Evolutionary conservation across 2,329 filamentous ascomycete genomes (phyloP).

Genomic region (Fonsecaea erecta): DNA sequence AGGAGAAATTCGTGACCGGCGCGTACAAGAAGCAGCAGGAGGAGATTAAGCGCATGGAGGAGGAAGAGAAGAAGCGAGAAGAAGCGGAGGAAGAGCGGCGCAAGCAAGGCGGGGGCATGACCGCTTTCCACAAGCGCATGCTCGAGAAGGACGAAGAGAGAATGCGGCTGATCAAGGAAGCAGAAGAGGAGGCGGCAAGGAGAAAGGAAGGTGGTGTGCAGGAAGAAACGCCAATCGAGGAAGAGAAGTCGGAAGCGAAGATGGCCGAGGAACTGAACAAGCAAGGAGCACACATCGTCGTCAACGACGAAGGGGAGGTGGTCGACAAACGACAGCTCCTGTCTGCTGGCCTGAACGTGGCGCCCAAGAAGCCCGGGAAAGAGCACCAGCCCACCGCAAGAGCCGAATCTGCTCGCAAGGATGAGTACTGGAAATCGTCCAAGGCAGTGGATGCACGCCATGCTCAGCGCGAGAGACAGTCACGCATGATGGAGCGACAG

Average conservation of each 20-base stretch:
- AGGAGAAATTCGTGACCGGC: constrained; percentile 69
- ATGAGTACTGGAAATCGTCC: constrained; percentile 34
- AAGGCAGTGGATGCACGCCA: constrained; percentile 47
- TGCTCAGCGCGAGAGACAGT: constrained; percentile 60
- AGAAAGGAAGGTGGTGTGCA: constrained; percentile 44
- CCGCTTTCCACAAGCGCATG: constrained; percentile 65
- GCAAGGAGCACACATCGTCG: constrained; percentile 56
- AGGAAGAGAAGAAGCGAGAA: constrained; percentile 60
- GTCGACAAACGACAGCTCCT: constrained; percentile 68
- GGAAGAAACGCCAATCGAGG: constrained; percentile 40
- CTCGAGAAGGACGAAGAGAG: constrained; percentile 62
- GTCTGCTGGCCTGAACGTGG: constrained; percentile 65
- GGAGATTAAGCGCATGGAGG: constrained; percentile 61
- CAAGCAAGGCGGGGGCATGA: constrained; percentile 55
- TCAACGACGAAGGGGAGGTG: constrained; percentile 69
- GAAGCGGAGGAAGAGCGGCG: constrained; percentile 58
- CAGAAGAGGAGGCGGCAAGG: constrained; percentile 47
- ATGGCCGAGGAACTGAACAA: constrained; percentile 61
- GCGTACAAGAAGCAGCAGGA: constrained; percentile 69
- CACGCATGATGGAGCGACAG: constrained; percentile 64
- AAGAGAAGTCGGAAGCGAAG: constrained; percentile 57
- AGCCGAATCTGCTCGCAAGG: constrained; percentile 16
- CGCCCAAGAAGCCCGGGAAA: constrained; percentile 54
- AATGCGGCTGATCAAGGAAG: constrained; percentile 62
- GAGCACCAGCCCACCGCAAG: constrained; percentile 20